Conservation (phyloP, 176 grass and related monocot genomes). For the Hyparrhenia diplandra region DNA sequence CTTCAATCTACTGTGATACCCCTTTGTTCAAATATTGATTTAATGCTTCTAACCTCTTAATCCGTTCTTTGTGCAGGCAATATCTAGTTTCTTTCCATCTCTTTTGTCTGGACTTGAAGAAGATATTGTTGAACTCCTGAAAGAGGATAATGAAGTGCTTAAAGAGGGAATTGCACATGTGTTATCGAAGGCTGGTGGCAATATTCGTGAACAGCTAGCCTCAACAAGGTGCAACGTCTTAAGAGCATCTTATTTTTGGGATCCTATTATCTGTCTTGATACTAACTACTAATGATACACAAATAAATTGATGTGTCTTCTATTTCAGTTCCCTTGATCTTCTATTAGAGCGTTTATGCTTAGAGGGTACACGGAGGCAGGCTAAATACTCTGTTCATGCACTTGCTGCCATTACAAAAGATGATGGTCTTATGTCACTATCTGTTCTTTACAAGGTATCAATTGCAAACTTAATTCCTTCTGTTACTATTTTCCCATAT, state of each 20-base stretch:
- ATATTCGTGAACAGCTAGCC: conserved; percentile 85
- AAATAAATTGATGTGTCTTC: conserved; percentile 30
- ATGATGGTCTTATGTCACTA: conserved; percentile 97
- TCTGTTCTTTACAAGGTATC: conserved; percentile 99
- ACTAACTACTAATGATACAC: not conserved
- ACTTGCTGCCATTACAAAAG: conserved; percentile 94
- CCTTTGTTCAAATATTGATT: conserved; percentile 14
- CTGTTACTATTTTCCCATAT: conserved; percentile 29
- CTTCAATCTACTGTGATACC: not conserved
- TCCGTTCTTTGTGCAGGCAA: conserved; percentile 51
- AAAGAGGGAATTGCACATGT: conserved; percentile 99
- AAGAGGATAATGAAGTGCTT: conserved; percentile 92
- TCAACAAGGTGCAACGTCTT: conserved; percentile 69
- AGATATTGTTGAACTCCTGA: conserved; percentile 76
- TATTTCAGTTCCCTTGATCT: conserved; percentile 89
- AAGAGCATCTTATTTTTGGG: conserved; percentile 10
- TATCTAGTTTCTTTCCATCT: conserved; percentile 66
- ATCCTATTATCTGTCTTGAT: not conserved
- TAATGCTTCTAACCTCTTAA: conserved; percentile 16
- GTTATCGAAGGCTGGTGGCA: conserved; percentile 92
- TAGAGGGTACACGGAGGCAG: conserved; percentile 91
- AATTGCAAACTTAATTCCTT: not conserved
- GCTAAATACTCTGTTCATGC: conserved; percentile 99
- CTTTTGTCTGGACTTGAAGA: conserved; percentile 87
- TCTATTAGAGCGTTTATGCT: conserved; percentile 87